phyloP scores from a whole-genome alignment of 805 yeast species.

The Kuraishia ogatae region DNA sequence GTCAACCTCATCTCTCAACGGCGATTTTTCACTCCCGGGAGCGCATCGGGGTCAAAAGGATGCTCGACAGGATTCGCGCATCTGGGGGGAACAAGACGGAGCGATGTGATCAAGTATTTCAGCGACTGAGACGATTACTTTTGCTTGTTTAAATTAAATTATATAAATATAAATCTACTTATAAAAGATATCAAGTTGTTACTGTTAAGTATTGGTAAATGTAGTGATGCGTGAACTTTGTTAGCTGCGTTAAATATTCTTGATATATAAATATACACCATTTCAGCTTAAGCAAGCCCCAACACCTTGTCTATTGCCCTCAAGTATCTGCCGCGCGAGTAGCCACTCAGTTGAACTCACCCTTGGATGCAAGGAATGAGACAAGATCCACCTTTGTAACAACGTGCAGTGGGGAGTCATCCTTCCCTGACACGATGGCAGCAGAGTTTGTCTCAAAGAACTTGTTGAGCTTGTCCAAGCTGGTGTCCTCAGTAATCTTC shows the following conservation, averaged over 20 bases:
- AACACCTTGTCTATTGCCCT: not conserved
- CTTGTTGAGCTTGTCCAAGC: slow-evolving; percentile 58
- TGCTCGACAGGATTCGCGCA: no score
- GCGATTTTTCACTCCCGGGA: not conserved
- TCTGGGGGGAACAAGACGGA: no score
- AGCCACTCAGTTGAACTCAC: slow-evolving; percentile 5
- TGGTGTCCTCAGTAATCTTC: slow-evolving; percentile 56
- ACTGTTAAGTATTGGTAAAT: no score
- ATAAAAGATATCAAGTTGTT: no score
- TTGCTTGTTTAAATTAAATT: no score
- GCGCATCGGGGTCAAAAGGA: not conserved
- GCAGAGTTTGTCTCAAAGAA: slow-evolving; percentile 82
- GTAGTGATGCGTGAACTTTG: no score
- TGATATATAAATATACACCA: not conserved
- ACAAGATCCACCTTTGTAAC: slow-evolving; percentile 84
- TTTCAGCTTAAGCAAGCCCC: not conserved
- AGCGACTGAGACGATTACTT: no score
- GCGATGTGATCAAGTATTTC: no score
- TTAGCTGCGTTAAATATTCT: no score
- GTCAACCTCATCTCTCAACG: not conserved
- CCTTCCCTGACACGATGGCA: slow-evolving; percentile 70
- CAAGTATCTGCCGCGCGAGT: not conserved
- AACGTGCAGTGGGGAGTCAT: slow-evolving; percentile 67
- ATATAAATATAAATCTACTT: not conserved
- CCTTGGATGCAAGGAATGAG: slow-evolving; percentile 32